These are phyloP conservation scores for Citeromyces hawaiiensis DNA, from an alignment of 1,139 yeast species.

Conservation along the genomic window DNA sequence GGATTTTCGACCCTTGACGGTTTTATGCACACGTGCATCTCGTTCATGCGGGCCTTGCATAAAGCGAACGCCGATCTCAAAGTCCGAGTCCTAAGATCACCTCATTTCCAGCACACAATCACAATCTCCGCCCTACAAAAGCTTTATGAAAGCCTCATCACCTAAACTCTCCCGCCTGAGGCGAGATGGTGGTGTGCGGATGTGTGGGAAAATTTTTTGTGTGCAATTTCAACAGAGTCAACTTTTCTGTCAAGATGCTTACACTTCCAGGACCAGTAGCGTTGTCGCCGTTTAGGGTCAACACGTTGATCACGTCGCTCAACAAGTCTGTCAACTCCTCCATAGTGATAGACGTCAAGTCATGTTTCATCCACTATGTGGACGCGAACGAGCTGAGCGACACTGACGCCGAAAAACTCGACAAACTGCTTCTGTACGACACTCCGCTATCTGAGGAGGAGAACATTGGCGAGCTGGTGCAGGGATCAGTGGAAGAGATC, in stretches of 20 bases:
- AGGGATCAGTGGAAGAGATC: conserved; percentile 12
- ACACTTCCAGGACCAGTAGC: conserved; percentile 87
- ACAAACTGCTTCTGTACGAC: conserved; percentile 66
- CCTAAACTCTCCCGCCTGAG: too few relatives aligned
- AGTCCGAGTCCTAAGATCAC: too few relatives aligned
- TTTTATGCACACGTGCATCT: too few relatives aligned
- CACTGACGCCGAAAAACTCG: conserved; percentile 33
- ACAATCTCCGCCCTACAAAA: too few relatives aligned
- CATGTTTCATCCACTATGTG: conserved; percentile 75
- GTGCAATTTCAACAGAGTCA: background rate
- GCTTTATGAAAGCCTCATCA: too few relatives aligned
- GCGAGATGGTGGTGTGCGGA: background rate
- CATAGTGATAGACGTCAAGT: conserved; percentile 55
- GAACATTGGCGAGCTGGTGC: conserved; percentile 26
- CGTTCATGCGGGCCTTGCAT: too few relatives aligned
- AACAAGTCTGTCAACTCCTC: conserved; percentile 54
- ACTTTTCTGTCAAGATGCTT: conserved; percentile 21
- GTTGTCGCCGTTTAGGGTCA: conserved; percentile 74
- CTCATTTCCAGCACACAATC: too few relatives aligned
- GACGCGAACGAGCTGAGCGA: conserved; percentile 29
- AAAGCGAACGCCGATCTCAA: too few relatives aligned
- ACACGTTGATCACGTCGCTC: conserved; percentile 57
- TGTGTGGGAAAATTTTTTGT: background rate
- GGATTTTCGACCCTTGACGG: too few relatives aligned
- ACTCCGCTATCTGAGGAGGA: conserved; percentile 39